phyloP scores from a whole-genome alignment of 2,329 filamentous ascomycete genomes.

The Fusarium mangiferae region DNA sequence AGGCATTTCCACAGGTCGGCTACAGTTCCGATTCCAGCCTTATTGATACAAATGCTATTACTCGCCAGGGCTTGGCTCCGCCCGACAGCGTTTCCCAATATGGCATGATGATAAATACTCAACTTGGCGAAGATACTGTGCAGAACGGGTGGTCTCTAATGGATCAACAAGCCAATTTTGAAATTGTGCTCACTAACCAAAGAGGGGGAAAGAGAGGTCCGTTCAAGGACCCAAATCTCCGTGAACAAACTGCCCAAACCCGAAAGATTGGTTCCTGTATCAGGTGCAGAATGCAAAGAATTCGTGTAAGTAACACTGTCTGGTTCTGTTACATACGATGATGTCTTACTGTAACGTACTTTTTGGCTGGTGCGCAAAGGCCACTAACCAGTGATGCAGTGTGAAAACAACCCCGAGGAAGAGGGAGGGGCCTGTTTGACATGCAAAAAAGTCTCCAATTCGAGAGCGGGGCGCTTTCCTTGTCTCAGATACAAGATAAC shows the following conservation, averaged over 20 bases:
- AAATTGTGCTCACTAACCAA: conserved; percentile 46
- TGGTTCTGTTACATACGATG: background rate
- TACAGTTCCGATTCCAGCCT: conserved; percentile 32
- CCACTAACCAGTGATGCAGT: conserved; percentile 53
- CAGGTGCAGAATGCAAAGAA: conserved; percentile 70
- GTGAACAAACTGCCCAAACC: conserved; percentile 66
- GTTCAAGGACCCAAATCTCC: conserved; percentile 62
- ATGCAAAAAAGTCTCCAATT: conserved; percentile 62
- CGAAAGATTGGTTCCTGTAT: conserved; percentile 69
- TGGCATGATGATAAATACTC: conserved; percentile 19
- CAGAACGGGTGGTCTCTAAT: conserved; percentile 33
- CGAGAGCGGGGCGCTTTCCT: conserved; percentile 64
- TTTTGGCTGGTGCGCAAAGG: background rate
- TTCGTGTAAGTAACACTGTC: conserved; percentile 60
- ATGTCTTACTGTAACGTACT: background rate
- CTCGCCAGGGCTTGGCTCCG: conserved; percentile 27
- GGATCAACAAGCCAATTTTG: conserved; percentile 43
- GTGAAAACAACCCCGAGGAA: conserved; percentile 60
- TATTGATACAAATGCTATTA: conserved; percentile 16
- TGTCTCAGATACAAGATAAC: conserved; percentile 71
- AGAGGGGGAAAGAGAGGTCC: conserved; percentile 58
- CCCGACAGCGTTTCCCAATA: conserved; percentile 33
- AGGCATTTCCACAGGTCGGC: conserved; percentile 32
- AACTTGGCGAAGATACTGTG: conserved; percentile 14
- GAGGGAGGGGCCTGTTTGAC: conserved; percentile 61